Evolutionary conservation across 1,139 yeast species (phyloP), one percentile per base, ranked within the genome.

Genomic region (Kodamaea anthophila): DNA sequence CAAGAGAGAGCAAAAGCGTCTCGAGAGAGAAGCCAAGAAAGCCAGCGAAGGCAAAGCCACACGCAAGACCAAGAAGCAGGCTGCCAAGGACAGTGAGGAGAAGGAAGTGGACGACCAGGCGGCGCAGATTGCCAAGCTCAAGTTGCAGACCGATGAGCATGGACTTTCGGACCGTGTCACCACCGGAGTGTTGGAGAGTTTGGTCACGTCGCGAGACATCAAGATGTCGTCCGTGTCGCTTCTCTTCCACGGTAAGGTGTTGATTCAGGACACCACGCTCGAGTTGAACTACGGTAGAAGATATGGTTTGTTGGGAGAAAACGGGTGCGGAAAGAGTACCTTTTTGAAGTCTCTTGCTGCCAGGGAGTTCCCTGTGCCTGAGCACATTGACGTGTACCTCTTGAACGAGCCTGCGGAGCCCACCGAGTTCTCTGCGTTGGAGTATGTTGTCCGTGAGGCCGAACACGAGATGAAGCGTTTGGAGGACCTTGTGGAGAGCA

Each of bases 261-360:
- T 91, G 55, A 73, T 91, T 48, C 96, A 86, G 63, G 98, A 91
- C 60, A 80, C 97, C 25, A 72, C 71, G 28, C 64, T 91, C 48
- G 98, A 91, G 68, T 77, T 91, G 65, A 93, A 91, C 66, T 88
- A 78, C 60, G 98, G 98, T 54, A 85, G 96, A 67, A 79, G 96
- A 62, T 91, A 93, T 57, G 95, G 95, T 65, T 73, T 91, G 44
- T 72, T 93, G 49, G 99, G 99, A 55, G 97, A 88, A 64, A 91
- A 91, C 60, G 99, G 99, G 41, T 91, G 98, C 68, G 99, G 99
- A 68, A 91, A 91, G 63, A 87, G 97, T 24, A 91, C 99, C 18
- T 78, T 91, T 51, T 65, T 91, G 57, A 85, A 84, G 60, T 80
- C 97, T 23, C 63, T 93, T 49, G 96, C 97, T 37, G 94, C 95